Conservation (phyloP, 2,329 filamentous ascomycete genomes). For the Pestalotiopsis sp. region DNA sequence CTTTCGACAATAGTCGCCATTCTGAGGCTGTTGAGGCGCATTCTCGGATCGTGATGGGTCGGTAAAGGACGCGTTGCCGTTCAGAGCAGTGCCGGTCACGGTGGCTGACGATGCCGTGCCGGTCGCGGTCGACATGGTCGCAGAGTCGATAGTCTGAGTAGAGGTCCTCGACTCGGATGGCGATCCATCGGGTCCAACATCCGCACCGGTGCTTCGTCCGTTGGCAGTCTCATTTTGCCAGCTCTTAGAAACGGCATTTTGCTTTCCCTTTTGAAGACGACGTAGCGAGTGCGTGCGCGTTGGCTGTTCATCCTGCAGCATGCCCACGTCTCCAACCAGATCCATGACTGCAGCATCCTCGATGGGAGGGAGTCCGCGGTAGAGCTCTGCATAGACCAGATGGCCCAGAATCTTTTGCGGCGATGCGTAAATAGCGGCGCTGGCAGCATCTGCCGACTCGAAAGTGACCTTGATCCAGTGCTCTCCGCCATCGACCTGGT, state of each 20-base stretch:
- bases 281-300: constrained; percentile 13
- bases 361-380: constrained; percentile 63
- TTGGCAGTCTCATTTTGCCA: constrained; percentile 21
- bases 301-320: constrained; percentile 30
- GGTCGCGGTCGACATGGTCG: constrained; percentile 47
- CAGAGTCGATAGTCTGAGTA: constrained; percentile 60
- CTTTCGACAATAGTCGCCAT: constrained; percentile 55
- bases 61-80: not conserved
- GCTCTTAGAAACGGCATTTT: constrained; percentile 30
- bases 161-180: constrained; percentile 50
- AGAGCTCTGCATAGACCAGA: constrained; percentile 71
- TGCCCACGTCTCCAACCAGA: constrained; percentile 40
- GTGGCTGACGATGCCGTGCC: constrained; percentile 47
- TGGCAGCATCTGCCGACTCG: constrained; percentile 71
- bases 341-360: constrained; percentile 66
- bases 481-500: constrained; percentile 77
- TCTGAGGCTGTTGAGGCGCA: constrained; percentile 24
- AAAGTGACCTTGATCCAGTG: constrained; percentile 93
- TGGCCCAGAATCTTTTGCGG: constrained; percentile 73
- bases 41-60: constrained; percentile 11
- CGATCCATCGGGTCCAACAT: constrained; percentile 37
- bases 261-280: constrained; percentile 11
- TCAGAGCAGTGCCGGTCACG: constrained; percentile 35
- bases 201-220: constrained; percentile 24
- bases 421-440: constrained; percentile 68